Conservation (phyloP, 805 yeast species). For the Torulaspora microellipsoides region DNA sequence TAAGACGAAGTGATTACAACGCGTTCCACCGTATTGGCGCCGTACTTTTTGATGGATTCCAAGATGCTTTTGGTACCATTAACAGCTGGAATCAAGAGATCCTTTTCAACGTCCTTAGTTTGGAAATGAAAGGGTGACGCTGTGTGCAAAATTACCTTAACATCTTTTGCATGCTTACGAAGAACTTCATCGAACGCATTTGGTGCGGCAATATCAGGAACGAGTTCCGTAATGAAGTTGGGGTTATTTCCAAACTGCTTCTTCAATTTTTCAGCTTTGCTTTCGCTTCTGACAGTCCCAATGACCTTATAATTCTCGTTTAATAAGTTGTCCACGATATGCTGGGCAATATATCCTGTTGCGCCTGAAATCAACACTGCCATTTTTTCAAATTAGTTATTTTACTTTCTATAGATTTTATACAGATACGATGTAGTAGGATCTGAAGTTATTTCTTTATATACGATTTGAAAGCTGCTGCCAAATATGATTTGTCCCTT, state of each 20-base stretch:
- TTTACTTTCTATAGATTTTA: neutral
- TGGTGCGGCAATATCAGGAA: slow-evolving; percentile 43
- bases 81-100: slow-evolving; percentile 52
- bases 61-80: slow-evolving; percentile 52
- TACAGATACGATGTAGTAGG: too few relatives aligned
- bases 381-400: slow-evolving; percentile 2
- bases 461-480: too few relatives aligned
- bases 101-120: slow-evolving; percentile 42
- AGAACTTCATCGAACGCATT: slow-evolving; percentile 46
- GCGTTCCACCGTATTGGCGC: slow-evolving; percentile 40
- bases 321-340: slow-evolving; percentile 38
- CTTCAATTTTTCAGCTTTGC: slow-evolving; percentile 35
- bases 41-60: slow-evolving; percentile 41
- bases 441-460: too few relatives aligned
- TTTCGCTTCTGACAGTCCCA: slow-evolving; percentile 42
- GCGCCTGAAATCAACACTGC: slow-evolving; percentile 46
- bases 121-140: slow-evolving; percentile 56
- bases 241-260: slow-evolving; percentile 29
- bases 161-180: slow-evolving; percentile 43
- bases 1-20: slow-evolving; percentile 52
- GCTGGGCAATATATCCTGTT: slow-evolving; percentile 48
- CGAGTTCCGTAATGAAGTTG: slow-evolving; percentile 42
- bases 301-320: slow-evolving; percentile 40
- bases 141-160: slow-evolving; percentile 52
- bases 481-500: too few relatives aligned